Conservation (phyloP, 768 basidiomycete species). For the Kwoniella europaea region DNA sequence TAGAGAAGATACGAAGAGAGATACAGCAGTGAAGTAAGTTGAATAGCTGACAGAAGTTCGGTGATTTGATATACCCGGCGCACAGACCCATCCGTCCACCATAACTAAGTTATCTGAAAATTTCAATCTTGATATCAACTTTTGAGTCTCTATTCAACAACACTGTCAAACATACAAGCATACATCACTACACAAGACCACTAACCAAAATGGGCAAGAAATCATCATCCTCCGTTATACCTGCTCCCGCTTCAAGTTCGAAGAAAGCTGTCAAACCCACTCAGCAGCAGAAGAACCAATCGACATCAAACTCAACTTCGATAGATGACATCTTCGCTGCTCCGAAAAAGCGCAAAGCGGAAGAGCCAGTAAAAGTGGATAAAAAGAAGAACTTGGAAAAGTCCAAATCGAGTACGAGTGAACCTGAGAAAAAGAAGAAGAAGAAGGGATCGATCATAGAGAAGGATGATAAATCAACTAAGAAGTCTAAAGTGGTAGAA, state of each 20-base stretch:
- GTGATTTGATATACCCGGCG: neutral
- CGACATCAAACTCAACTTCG: slow-evolving; percentile 3
- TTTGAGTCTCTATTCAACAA: too few species aligned
- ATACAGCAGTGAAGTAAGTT: neutral
- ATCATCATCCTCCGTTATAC: slow-evolving; percentile 3
- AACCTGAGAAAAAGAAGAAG: neutral
- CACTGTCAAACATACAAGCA: too few species aligned
- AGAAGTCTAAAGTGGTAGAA: neutral
- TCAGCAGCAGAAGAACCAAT: neutral
- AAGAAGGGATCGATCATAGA: neutral
- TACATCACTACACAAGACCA: too few species aligned
- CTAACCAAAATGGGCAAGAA: slow-evolving; percentile 17
- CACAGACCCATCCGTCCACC: too few species aligned
- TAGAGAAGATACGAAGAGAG: neutral
- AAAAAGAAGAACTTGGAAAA: slow-evolving; percentile 43
- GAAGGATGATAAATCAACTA: neutral
- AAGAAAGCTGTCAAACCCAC: neutral
- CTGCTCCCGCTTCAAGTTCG: slow-evolving; percentile 6
- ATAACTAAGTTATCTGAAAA: neutral
- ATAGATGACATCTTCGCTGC: slow-evolving; percentile 30
- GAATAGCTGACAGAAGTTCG: neutral
- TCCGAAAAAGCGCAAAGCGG: slow-evolving; percentile 21
- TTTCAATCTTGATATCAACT: neutral
- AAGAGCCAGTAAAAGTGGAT: neutral
- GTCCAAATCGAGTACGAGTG: slow-evolving; percentile 3